Percentiles rank a stretch among this genome's conserved stretches.
These are phyloP conservation scores for Dryadomyces quercivorus DNA, from an alignment of 2,329 filamentous ascomycete species.

Conservation along the genomic window DNA sequence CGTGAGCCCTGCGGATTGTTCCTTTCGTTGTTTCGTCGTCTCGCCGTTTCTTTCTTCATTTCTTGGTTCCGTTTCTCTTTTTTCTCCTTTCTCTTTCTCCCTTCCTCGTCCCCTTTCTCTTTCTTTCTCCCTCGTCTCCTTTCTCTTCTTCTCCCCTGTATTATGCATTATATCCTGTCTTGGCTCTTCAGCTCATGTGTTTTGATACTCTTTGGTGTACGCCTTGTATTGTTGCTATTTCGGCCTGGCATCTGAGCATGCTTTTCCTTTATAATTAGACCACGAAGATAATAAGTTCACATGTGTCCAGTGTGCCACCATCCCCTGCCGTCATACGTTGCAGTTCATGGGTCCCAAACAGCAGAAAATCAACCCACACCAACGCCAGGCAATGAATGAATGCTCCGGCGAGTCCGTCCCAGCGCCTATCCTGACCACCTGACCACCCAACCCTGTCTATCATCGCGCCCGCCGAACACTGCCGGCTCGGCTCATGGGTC, in stretches of 20 bases:
- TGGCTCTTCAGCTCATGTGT: neutral
- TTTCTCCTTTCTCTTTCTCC: neutral
- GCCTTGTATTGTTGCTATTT: neutral
- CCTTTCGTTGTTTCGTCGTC: neutral
- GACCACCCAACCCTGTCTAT: neutral
- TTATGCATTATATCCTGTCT: neutral
- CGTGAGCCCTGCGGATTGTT: no score
- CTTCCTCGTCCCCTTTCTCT: neutral
- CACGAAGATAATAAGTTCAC: neutral
- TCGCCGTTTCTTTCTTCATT: neutral
- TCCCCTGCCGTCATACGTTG: neutral
- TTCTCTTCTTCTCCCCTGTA: neutral
- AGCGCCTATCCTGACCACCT: neutral
- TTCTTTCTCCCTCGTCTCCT: neutral
- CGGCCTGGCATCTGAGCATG: neutral
- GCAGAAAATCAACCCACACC: neutral
- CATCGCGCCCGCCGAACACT: slow-evolving; percentile 8
- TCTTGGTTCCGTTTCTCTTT: neutral
- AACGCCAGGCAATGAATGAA: slow-evolving; percentile 1
- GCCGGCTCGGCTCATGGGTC: slow-evolving; percentile 4
- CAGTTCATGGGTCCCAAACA: neutral
- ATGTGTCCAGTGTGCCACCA: neutral
- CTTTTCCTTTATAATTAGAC: neutral
- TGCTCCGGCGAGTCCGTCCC: neutral
- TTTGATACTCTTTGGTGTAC: neutral